These are phyloP conservation scores for Pestalotiopsis sp. DNA, from an alignment of 2,329 filamentous ascomycete genomes.

Conservation along the genomic window DNA sequence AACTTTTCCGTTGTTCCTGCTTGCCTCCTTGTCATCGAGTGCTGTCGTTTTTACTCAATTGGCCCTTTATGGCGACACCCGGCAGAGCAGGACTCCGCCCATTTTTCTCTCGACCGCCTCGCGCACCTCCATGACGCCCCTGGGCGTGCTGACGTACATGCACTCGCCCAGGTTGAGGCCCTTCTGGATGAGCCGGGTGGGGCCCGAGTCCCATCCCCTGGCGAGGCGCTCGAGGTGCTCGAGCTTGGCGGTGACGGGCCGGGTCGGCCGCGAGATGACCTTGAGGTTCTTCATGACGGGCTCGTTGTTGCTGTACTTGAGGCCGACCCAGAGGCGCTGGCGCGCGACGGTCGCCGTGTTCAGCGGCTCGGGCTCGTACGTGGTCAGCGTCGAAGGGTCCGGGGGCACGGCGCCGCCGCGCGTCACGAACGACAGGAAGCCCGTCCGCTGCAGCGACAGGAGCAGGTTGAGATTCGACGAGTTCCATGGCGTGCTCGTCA, in stretches of 20 bases:
- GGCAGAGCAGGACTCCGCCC: conserved; percentile 79
- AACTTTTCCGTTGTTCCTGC: neutral
- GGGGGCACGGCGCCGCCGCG: conserved; percentile 65
- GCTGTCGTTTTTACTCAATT: neutral
- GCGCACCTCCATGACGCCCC: conserved; percentile 77
- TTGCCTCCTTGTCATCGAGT: neutral
- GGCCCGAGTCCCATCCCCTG: conserved; percentile 64
- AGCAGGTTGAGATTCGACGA: conserved; percentile 79
- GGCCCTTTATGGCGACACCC: conserved; percentile 46
- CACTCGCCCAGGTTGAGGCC: conserved; percentile 81
- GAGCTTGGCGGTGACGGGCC: conserved; percentile 68
- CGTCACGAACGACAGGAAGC: conserved; percentile 80
- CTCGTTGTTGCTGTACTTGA: conserved; percentile 87
- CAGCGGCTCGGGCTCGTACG: conserved; percentile 56
- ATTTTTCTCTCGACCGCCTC: conserved; percentile 81
- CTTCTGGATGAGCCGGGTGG: conserved; percentile 65
- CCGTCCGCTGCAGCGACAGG: conserved; percentile 78
- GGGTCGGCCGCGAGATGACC: conserved; percentile 74
- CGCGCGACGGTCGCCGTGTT: conserved; percentile 72
- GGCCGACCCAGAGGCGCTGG: conserved; percentile 80
- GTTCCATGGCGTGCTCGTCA: conserved; percentile 80
- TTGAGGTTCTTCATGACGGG: conserved; percentile 73
- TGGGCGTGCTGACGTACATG: conserved; percentile 77
- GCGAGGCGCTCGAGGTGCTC: conserved; percentile 65
- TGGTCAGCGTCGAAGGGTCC: conserved; percentile 45